Percentiles rank a stretch among this genome's conserved stretches.
Evolutionary conservation across 805 yeast species (phyloP).

Genomic region (Starmerella floricola): DNA sequence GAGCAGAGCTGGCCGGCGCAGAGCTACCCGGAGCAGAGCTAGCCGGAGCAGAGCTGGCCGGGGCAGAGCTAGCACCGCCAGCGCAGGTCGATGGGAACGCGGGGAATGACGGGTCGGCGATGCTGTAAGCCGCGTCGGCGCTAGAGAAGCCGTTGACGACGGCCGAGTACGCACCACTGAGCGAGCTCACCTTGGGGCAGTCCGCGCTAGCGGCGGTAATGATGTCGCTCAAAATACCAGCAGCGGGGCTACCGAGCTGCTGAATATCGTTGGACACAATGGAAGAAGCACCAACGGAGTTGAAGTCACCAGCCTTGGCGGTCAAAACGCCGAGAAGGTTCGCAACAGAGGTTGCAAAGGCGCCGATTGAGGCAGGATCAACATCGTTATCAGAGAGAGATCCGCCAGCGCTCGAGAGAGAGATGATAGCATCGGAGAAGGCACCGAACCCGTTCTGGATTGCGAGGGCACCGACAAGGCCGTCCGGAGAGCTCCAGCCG

Average conservation of each 20-base stretch:
- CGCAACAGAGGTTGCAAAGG: conserved; percentile 12
- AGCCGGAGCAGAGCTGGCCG: background rate
- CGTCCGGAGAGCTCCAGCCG: conserved; percentile 16
- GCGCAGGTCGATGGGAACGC: conserved; percentile 5
- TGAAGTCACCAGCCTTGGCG: conserved; percentile 21
- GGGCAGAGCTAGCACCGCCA: background rate
- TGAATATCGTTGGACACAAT: conserved; percentile 18
- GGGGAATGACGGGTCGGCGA: conserved; percentile 8
- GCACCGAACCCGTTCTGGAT: conserved; percentile 20
- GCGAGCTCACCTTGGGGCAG: conserved; percentile 4
- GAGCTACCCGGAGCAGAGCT: conserved; percentile 5
- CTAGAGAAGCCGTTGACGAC: conserved; percentile 2
- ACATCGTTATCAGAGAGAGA: conserved; percentile 11
- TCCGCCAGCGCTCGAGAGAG: conserved; percentile 10
- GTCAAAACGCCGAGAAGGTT: conserved; percentile 18
- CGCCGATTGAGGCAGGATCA: conserved; percentile 9
- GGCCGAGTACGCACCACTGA: conserved; percentile 1
- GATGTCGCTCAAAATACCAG: conserved; percentile 14
- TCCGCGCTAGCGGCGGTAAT: conserved; percentile 9
- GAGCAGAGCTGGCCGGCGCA: background rate
- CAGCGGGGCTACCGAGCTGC: conserved; percentile 17
- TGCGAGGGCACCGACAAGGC: conserved; percentile 23
- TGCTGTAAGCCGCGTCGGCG: conserved; percentile 6
- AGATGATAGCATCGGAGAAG: conserved; percentile 13
- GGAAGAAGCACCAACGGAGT: conserved; percentile 17